Conservation (phyloP, 495 filamentous ascomycete genomes). For the Penicillium tannophilum region DNA sequence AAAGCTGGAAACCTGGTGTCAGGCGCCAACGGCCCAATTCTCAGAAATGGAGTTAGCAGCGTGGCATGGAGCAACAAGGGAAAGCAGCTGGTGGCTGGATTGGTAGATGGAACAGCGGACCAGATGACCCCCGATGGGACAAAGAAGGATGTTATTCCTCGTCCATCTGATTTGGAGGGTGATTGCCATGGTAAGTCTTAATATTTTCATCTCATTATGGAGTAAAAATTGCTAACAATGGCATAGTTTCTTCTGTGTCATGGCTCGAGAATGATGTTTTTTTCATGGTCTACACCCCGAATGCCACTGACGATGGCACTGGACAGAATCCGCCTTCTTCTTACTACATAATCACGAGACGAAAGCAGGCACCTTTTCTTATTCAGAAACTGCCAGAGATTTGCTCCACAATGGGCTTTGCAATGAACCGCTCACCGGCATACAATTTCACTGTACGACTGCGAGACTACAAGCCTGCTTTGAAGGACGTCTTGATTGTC, state of each 20-base stretch:
- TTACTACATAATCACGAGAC: constrained; percentile 75
- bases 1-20: constrained; percentile 61
- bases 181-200: constrained; percentile 64
- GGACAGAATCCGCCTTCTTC: constrained; percentile 56
- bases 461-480: constrained; percentile 72
- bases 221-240: constrained; percentile 16
- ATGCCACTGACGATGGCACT: constrained; percentile 54
- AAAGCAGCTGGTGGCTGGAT: constrained; percentile 88
- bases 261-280: constrained; percentile 93
- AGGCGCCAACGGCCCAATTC: constrained; percentile 62
- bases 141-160: constrained; percentile 75
- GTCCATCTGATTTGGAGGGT: constrained; percentile 65
- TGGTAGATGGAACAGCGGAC: constrained; percentile 75
- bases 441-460: constrained; percentile 77
- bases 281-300: constrained; percentile 72
- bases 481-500: constrained; percentile 79
- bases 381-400: constrained; percentile 75
- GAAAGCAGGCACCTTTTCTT: constrained; percentile 56
- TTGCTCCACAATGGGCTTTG: constrained; percentile 64
- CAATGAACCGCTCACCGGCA: constrained; percentile 59
- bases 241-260: constrained; percentile 75
- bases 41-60: constrained; percentile 78
- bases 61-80: constrained; percentile 90
- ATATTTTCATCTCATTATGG: not conserved
- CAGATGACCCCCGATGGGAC: constrained; percentile 83